Evolutionary conservation across 129 eudicot genomes (phyloP).

Genomic region (Chrysanthemum seticuspe): DNA sequence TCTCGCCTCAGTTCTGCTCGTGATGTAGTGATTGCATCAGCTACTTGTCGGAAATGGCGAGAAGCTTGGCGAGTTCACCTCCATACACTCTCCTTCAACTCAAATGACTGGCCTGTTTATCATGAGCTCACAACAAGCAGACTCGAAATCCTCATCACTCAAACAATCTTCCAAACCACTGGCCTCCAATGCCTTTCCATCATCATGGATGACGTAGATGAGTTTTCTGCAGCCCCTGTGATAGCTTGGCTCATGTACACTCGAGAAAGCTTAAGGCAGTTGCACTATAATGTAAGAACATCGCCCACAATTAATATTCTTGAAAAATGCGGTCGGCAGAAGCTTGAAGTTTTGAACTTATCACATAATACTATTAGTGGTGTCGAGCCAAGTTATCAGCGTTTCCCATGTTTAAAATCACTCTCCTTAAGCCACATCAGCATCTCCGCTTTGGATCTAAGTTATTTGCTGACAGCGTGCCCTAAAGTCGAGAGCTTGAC

Average conservation of each 20-base stretch:
- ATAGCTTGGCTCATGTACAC: constrained; percentile 97
- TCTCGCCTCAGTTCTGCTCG: constrained; percentile 87
- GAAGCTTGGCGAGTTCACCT: constrained; percentile 82
- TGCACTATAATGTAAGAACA: constrained; percentile 77
- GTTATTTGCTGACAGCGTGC: constrained; percentile 73
- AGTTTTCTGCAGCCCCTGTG: constrained; percentile 90
- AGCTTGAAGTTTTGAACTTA: constrained; percentile 58
- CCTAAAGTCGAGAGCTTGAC: constrained; percentile 66
- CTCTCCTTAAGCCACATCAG: constrained; percentile 75
- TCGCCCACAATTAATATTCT: constrained; percentile 68
- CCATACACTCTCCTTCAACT: constrained; percentile 65
- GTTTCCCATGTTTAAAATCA: constrained; percentile 66
- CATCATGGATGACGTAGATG: constrained; percentile 87
- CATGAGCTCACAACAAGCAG: constrained; percentile 66
- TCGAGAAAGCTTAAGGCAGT: constrained; percentile 59
- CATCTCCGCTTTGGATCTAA: constrained; percentile 81
- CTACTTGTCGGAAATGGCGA: constrained; percentile 87
- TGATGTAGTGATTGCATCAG: constrained; percentile 80
- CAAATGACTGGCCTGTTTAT: constrained; percentile 79
- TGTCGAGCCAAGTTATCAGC: constrained; percentile 77
- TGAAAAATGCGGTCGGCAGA: constrained; percentile 82
- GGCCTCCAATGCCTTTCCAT: constrained; percentile 76
- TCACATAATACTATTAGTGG: constrained; percentile 78
- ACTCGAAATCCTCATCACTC: constrained; percentile 77
- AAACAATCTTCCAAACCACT: constrained; percentile 77